Evolutionary conservation across 148 eudicot species (phyloP).

Genomic region (Selenicereus undatus): DNA sequence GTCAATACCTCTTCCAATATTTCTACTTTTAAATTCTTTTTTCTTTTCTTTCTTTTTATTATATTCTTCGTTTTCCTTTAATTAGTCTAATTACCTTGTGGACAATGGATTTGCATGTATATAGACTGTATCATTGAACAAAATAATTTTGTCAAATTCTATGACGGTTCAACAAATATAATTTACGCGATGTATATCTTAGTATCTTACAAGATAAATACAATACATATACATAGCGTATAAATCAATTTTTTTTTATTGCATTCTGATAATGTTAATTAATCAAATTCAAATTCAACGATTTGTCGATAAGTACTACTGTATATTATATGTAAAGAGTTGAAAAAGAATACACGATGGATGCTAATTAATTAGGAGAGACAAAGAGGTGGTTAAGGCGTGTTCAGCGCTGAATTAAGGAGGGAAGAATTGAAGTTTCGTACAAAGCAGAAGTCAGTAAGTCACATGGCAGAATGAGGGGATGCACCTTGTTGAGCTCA

Average conservation of each 20-base stretch:
- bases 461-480: slow-evolving; percentile 26
- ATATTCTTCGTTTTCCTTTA: too few relatives aligned
- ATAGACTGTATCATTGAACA: too few relatives aligned
- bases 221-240: neutral
- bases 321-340: neutral
- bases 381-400: slow-evolving; percentile 12
- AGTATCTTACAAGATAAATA: too few relatives aligned
- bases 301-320: neutral
- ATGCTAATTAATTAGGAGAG: neutral
- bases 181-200: too few relatives aligned
- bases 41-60: neutral
- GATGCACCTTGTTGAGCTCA: neutral
- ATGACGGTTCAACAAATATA: too few relatives aligned
- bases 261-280: neutral
- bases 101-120: neutral
- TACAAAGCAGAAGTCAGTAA: slow-evolving; percentile 33
- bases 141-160: too few relatives aligned
- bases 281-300: slow-evolving; percentile 25
- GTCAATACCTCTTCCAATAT: slow-evolving; percentile 4
- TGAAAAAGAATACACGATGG: slow-evolving; percentile 1
- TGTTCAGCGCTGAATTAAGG: neutral
- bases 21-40: slow-evolving; percentile 4
- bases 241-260: too few relatives aligned
- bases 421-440: slow-evolving; percentile 30
- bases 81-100: too few relatives aligned